phyloP scores from a whole-genome alignment of 768 basidiomycete genomes.

The Royoungia palumana region DNA sequence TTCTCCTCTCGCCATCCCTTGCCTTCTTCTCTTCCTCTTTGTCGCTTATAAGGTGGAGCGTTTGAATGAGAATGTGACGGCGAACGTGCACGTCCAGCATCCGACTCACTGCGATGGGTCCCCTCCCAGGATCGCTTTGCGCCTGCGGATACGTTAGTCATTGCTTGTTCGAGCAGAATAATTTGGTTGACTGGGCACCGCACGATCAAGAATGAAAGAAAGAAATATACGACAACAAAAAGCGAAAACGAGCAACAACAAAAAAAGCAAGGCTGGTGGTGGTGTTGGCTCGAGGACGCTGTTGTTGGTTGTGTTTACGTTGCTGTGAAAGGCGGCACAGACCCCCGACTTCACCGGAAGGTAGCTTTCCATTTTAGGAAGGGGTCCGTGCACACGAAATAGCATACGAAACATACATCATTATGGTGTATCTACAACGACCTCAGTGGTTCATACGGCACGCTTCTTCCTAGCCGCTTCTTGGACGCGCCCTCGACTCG shows the following conservation, averaged over 20 bases:
- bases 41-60: conserved; percentile 44
- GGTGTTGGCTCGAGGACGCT: no score
- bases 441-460: conserved; percentile 1
- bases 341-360: no score
- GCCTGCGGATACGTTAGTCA: conserved; percentile 86
- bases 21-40: conserved; percentile 49
- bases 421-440: no score
- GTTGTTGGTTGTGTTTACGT: no score
- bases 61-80: conserved; percentile 10
- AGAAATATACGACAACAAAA: not conserved
- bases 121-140: conserved; percentile 78
- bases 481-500: conserved; percentile 11
- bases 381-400: conserved; percentile 17
- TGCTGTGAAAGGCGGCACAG: no score
- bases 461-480: conserved; percentile 1
- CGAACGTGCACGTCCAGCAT: conserved; percentile 18
- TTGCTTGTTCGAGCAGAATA: conserved; percentile 32
- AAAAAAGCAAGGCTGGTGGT: not conserved
- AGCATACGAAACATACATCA: no score
- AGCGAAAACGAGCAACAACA: not conserved
- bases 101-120: conserved; percentile 37
- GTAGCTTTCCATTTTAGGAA: conserved; percentile 1
- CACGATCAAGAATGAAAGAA: conserved; percentile 52
- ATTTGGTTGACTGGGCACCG: conserved; percentile 76
- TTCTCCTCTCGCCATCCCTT: conserved; percentile 68